A percentile compares a stretch with the other conserved stretches of the same genome.
These are phyloP conservation scores for Homolaphlyctis polyrhiza DNA, from an alignment of 371 early-diverging fungal genomes.

Conservation along the genomic window DNA sequence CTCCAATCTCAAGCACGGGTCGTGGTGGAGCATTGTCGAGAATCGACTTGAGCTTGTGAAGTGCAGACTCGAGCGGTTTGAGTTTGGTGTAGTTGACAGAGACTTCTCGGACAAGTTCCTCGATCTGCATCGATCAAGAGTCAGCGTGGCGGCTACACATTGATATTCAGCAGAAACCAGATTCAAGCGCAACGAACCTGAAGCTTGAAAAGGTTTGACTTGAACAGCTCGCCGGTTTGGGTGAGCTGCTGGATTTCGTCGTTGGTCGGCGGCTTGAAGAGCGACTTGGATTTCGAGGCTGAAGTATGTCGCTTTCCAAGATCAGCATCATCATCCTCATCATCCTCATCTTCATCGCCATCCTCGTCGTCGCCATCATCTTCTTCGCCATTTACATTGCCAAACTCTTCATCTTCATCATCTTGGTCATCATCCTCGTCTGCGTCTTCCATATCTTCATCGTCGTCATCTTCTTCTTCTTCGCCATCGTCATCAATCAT, in stretches of 20 bases:
- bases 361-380: conserved; percentile 13
- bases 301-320: conserved; percentile 30
- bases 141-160: neutral
- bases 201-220: conserved; percentile 87
- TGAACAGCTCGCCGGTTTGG: conserved; percentile 77
- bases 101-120: conserved; percentile 77
- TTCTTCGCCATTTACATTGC: conserved; percentile 33
- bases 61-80: conserved; percentile 64
- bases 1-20: conserved; percentile 8
- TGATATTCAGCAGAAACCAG: neutral
- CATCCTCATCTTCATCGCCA: conserved; percentile 33
- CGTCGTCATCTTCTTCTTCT: conserved; percentile 42
- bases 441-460: conserved; percentile 40
- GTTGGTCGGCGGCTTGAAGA: conserved; percentile 55
- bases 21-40: conserved; percentile 22
- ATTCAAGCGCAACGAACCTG: conserved; percentile 47
- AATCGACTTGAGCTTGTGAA: conserved; percentile 56
- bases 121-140: conserved; percentile 46
- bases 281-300: conserved; percentile 7
- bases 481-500: conserved; percentile 37
- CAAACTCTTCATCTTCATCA: conserved; percentile 28
- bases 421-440: conserved; percentile 31
- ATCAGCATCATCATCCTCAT: conserved; percentile 31
- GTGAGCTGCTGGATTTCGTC: conserved; percentile 84
- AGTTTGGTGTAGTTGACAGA: conserved; percentile 58